Percentiles rank a stretch among this genome's conserved stretches.
These are phyloP conservation scores for Hanseniaspora mollemarum DNA, from an alignment of 805 yeast genomes.

Conservation along the genomic window DNA sequence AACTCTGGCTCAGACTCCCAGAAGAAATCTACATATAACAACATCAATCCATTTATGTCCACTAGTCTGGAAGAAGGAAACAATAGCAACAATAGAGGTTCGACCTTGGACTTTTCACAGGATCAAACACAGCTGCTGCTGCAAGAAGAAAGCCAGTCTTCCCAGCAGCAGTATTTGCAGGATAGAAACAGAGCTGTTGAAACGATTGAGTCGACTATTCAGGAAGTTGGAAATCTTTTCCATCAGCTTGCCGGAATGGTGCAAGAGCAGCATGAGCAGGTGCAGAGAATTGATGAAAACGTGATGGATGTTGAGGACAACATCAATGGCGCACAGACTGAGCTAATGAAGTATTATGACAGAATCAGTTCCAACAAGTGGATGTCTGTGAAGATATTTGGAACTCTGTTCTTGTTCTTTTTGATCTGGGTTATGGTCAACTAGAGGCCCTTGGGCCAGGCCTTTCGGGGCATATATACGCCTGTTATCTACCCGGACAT, in stretches of 20 bases:
- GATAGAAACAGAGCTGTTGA: conserved; percentile 86
- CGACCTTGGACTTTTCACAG: conserved; percentile 42
- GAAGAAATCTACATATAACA: conserved; percentile 24
- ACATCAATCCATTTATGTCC: conserved; percentile 34
- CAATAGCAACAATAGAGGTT: conserved; percentile 15
- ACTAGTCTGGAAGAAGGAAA: conserved; percentile 24
- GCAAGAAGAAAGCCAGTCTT: conserved; percentile 57
- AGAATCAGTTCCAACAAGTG: conserved; percentile 82
- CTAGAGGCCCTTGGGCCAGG: conserved; percentile 24
- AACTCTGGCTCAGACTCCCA: conserved; percentile 1
- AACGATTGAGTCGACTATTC: conserved; percentile 91
- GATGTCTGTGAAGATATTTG: conserved; percentile 82
- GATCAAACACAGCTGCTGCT: conserved; percentile 69
- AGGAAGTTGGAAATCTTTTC: conserved; percentile 89
- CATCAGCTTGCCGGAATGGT: conserved; percentile 96
- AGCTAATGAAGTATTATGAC: conserved; percentile 78
- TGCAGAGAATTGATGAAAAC: conserved; percentile 88
- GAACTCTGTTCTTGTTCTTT: conserved; percentile 67
- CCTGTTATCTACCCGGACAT: background rate
- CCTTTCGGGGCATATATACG: background rate
- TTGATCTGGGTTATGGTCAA: conserved; percentile 69
- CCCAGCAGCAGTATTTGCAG: conserved; percentile 52
- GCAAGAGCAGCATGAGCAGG: conserved; percentile 91
- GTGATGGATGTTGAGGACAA: conserved; percentile 87
- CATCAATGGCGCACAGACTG: conserved; percentile 88